phyloP scores from a whole-genome alignment of 176 grass and related monocot species.

The Musa itinerans region DNA sequence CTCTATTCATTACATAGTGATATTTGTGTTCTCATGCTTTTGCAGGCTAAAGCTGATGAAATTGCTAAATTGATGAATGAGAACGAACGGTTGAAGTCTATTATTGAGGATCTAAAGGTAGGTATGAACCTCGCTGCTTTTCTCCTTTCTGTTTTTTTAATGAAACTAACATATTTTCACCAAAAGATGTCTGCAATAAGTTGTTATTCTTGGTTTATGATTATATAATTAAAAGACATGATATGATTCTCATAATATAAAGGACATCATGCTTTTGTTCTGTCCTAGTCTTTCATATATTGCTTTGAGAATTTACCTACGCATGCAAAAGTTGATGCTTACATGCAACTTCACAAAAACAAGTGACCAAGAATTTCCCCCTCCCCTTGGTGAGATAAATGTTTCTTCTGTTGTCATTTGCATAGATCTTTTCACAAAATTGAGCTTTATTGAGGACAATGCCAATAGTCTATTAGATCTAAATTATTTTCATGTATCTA shows the following conservation, averaged over 20 bases:
- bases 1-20: background rate
- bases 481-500: too few species aligned
- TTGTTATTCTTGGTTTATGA: background rate
- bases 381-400: background rate
- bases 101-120: conserved; percentile 93
- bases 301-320: background rate
- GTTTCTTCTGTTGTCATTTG: too few species aligned
- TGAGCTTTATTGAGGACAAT: too few species aligned
- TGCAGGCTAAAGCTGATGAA: conserved; percentile 96
- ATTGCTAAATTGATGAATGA: conserved; percentile 91
- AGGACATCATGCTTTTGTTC: background rate
- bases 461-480: too few species aligned
- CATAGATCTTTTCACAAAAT: too few species aligned
- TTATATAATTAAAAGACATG: background rate
- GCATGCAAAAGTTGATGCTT: background rate
- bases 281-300: background rate
- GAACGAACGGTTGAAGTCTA: conserved; percentile 76
- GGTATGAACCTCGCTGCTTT: conserved; percentile 26
- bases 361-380: background rate
- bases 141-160: conserved; percentile 5
- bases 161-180: conserved; percentile 1
- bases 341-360: background rate
- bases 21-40: conserved; percentile 5
- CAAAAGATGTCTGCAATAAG: background rate
- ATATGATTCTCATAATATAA: background rate